Evolutionary conservation across 78 protist genomes (phyloP), one percentile per base, ranked within the genome.

Genomic region (Emiliania huxleyi): DNA sequence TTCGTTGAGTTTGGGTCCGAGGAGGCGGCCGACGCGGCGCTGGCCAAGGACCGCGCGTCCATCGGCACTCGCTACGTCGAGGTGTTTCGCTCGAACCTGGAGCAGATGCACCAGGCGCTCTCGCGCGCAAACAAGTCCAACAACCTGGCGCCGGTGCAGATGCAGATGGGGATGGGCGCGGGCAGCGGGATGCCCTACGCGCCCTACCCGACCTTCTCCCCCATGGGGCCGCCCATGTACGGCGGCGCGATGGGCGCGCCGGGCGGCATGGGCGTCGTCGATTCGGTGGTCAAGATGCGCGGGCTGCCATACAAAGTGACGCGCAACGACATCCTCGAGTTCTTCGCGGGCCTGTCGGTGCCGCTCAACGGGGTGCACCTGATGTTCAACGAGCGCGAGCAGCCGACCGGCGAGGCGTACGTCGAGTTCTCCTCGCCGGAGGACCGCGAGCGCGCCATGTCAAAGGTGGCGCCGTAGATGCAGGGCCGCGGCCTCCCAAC

Each of bases 11-110:
- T 77, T 33, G 44, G 42, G 33, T 40, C 87, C 69, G 90, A 91
- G 71, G 83, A 91, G 73, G 85, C 6, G 11, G 73, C 69, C 23
- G 62, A 35, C 19, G 38, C 45, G 23, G 93, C 87, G 22, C 69
- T 91, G 45, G 43, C 2, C 22, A 29, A 49, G 87, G 69, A 62
- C 6, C 38, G 52, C 48, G 49, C 29, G 23, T 23, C 25, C 93
- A 91, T 91, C 42, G 93, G 93, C 26, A 1, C 33, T 15, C 84
- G 93, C 33, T 91, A 91, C 49, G 44, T 91, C 44, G 93, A 91
- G 22, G 29, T 91, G 44, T 91, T 49, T 87, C 43, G 49, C 35
- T 25, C 87, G 11, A 33, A 44, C 8, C 48, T 12, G 29, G 48
- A 35, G 79, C 46, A 90, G 35, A 73, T 90, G 83, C 2, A 22